These are phyloP conservation scores for Ustilago esculenta DNA, from an alignment of 1,284 basidiomycete genomes.

Conservation along the genomic window DNA sequence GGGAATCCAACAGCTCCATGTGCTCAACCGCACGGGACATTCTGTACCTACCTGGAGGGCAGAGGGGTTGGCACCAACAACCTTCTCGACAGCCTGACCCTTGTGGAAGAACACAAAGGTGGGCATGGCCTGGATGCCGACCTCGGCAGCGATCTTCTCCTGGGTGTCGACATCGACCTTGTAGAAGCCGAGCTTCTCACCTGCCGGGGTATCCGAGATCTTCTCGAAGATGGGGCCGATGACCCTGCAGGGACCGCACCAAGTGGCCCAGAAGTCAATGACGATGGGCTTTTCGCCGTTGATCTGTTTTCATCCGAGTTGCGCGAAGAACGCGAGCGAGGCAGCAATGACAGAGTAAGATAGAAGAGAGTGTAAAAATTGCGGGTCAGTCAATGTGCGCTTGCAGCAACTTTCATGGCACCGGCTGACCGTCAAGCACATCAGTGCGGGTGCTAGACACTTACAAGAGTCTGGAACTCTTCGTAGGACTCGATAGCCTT, in stretches of 20 bases:
- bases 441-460: constrained; percentile 8
- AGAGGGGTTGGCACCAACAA: constrained; percentile 74
- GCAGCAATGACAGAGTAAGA: too few relatives aligned
- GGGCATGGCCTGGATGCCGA: constrained; percentile 82
- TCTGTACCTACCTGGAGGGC: constrained; percentile 70
- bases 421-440: neutral
- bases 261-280: constrained; percentile 67
- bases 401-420: neutral
- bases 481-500: constrained; percentile 71
- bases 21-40: too few relatives aligned
- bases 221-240: constrained; percentile 83
- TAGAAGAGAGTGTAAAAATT: neutral
- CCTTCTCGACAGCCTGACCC: constrained; percentile 74
- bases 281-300: constrained; percentile 70
- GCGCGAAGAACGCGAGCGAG: too few relatives aligned
- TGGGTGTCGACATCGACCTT: constrained; percentile 73
- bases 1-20: too few relatives aligned
- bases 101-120: constrained; percentile 80
- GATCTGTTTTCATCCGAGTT: too few relatives aligned
- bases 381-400: constrained; percentile 2
- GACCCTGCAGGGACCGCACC: constrained; percentile 74
- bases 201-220: constrained; percentile 69
- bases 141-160: constrained; percentile 72
- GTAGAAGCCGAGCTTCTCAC: constrained; percentile 74
- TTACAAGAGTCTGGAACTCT: constrained; percentile 73